Conservation (phyloP, 192 early-diverging fungal genomes). For the Coemansia sp. region DNA sequence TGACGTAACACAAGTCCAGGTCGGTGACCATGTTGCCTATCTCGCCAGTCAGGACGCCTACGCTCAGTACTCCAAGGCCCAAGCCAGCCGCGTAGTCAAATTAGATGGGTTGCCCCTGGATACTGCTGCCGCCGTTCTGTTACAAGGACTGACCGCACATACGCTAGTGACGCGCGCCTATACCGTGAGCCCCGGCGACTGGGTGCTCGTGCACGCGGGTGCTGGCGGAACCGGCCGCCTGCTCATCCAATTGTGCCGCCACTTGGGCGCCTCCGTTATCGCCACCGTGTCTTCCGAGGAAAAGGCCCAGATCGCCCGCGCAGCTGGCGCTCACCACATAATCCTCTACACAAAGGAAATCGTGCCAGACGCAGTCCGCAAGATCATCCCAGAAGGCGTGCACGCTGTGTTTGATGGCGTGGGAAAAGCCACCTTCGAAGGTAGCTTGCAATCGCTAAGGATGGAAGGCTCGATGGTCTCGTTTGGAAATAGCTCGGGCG, state of each 20-base stretch:
- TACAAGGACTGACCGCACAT: slow-evolving; percentile 86
- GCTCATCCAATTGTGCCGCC: slow-evolving; percentile 74
- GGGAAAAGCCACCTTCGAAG: slow-evolving; percentile 86
- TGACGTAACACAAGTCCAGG: slow-evolving; percentile 60
- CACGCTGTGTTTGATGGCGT: slow-evolving; percentile 88
- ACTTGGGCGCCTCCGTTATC: slow-evolving; percentile 84
- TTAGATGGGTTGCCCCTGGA: slow-evolving; percentile 57
- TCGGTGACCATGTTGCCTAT: slow-evolving; percentile 85
- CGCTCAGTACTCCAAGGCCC: slow-evolving; percentile 71
- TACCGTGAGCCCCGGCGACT: slow-evolving; percentile 70
- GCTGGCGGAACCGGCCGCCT: slow-evolving; percentile 88
- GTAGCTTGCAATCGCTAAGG: slow-evolving; percentile 64
- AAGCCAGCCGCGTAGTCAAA: slow-evolving; percentile 47
- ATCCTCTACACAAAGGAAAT: slow-evolving; percentile 75
- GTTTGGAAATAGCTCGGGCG: slow-evolving; percentile 89
- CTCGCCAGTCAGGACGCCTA: slow-evolving; percentile 62
- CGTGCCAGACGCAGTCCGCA: slow-evolving; percentile 66
- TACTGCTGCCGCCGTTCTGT: slow-evolving; percentile 62
- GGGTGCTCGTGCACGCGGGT: slow-evolving; percentile 85
- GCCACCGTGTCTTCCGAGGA: slow-evolving; percentile 74
- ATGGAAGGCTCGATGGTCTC: slow-evolving; percentile 73
- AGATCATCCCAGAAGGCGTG: slow-evolving; percentile 74
- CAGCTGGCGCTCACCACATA: slow-evolving; percentile 69
- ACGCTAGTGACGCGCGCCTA: slow-evolving; percentile 71
- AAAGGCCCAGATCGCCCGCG: slow-evolving; percentile 66